Percentiles rank a stretch among this genome's conserved stretches.
Conservation (phyloP, 192 early-diverging fungal species). For the Thamnidium elegans region DNA sequence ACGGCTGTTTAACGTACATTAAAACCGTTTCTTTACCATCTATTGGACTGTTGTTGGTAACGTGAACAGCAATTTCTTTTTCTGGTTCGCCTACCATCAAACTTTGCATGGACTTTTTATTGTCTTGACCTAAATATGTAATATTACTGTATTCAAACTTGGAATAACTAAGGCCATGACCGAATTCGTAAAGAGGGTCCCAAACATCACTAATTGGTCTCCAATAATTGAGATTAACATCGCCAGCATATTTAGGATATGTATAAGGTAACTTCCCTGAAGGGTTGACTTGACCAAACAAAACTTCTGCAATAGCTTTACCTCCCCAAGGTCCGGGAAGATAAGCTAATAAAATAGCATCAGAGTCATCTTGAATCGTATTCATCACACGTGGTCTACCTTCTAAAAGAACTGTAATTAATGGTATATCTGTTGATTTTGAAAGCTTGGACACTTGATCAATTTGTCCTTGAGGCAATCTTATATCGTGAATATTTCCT, state of each 20-base stretch:
- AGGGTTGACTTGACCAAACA: slow-evolving; percentile 56
- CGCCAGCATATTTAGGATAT: slow-evolving; percentile 49
- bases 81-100: background rate
- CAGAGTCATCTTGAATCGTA: slow-evolving; percentile 36
- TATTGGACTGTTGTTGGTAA: slow-evolving; percentile 45
- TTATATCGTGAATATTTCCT: slow-evolving; percentile 52
- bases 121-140: slow-evolving; percentile 16
- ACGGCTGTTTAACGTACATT: slow-evolving; percentile 55
- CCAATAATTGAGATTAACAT: slow-evolving; percentile 39
- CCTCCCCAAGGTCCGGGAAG: slow-evolving; percentile 61
- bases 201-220: slow-evolving; percentile 39
- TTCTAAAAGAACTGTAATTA: slow-evolving; percentile 50
- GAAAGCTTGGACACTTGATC: slow-evolving; percentile 40
- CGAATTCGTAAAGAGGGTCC: slow-evolving; percentile 55
- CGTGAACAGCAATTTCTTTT: slow-evolving; percentile 33
- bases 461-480: slow-evolving; percentile 46
- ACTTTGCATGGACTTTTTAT: background rate
- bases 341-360: slow-evolving; percentile 49
- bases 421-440: slow-evolving; percentile 11
- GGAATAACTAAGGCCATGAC: slow-evolving; percentile 54
- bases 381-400: slow-evolving; percentile 56
- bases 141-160: slow-evolving; percentile 46
- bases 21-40: slow-evolving; percentile 55
- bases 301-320: slow-evolving; percentile 51
- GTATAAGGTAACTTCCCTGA: slow-evolving; percentile 58